Percentiles rank a stretch among this genome's conserved stretches.
Conservation (phyloP, 495 filamentous ascomycete genomes). For the Xylaria venustula region DNA sequence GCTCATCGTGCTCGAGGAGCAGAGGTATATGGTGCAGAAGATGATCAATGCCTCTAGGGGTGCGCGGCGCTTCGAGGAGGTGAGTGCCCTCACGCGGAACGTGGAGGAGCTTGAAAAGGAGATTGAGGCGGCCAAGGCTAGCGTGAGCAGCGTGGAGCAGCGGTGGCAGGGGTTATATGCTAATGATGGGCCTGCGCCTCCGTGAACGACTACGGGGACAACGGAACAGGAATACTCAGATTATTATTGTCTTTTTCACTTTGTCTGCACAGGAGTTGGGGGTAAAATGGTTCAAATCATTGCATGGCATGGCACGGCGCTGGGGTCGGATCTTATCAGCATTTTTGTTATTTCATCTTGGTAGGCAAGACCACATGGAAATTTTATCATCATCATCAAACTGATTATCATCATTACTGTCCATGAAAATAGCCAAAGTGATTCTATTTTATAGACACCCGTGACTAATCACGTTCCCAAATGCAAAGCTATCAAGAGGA, state of each 20-base stretch:
- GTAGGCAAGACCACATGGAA: constrained; percentile 2
- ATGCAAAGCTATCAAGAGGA: too few species aligned
- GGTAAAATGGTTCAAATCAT: constrained; percentile 5
- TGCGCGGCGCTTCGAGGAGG: constrained; percentile 85
- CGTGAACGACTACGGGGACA: background rate
- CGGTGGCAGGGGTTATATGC: constrained; percentile 50
- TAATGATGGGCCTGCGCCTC: constrained; percentile 13
- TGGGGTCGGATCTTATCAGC: background rate
- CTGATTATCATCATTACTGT: too few species aligned
- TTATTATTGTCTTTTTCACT: too few species aligned
- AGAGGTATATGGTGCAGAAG: constrained; percentile 83
- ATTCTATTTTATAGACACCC: too few species aligned
- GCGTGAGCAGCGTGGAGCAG: constrained; percentile 56
- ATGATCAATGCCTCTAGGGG: constrained; percentile 85
- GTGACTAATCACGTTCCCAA: too few species aligned
- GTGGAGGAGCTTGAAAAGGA: constrained; percentile 81
- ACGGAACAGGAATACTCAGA: too few species aligned
- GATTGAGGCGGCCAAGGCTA: constrained; percentile 64
- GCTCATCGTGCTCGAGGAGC: constrained; percentile 90
- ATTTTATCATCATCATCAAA: background rate
- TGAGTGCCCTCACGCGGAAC: constrained; percentile 74
- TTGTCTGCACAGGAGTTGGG: too few species aligned
- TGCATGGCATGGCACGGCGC: constrained; percentile 33
- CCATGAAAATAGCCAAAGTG: too few species aligned
- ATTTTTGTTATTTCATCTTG: background rate